Evolutionary conservation across 768 basidiomycete species (phyloP).

Genomic region (Termitomyces sp.): DNA sequence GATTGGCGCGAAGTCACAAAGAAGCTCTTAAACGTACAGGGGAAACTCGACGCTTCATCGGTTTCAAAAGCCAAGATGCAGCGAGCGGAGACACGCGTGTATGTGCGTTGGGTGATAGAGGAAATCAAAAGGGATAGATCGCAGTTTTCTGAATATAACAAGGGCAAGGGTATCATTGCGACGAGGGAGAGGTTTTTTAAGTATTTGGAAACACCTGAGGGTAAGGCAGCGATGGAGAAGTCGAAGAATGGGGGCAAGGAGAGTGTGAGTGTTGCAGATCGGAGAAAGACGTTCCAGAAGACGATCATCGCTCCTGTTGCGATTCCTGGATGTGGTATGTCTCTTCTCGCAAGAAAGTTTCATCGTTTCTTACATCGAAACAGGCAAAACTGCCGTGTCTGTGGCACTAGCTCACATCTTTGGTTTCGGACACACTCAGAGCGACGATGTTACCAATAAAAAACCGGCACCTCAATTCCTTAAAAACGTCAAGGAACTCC

Average conservation of each 20-base stretch:
- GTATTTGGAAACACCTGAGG: constrained; percentile 57
- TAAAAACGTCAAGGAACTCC: constrained; percentile 61
- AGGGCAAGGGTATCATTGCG: constrained; percentile 82
- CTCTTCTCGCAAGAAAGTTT: constrained; percentile 15
- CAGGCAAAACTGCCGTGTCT: constrained; percentile 86
- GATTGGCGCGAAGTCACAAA: constrained; percentile 97
- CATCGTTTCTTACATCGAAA: not conserved
- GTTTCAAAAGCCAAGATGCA: constrained; percentile 68
- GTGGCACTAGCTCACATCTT: constrained; percentile 80
- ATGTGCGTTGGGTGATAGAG: constrained; percentile 78
- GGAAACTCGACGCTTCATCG: constrained; percentile 24
- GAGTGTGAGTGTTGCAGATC: constrained; percentile 22
- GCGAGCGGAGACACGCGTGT: constrained; percentile 73
- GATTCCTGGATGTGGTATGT: constrained; percentile 88
- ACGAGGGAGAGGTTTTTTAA: constrained; percentile 75
- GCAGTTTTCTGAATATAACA: constrained; percentile 60
- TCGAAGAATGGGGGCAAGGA: constrained; percentile 29
- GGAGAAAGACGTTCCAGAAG: constrained; percentile 47
- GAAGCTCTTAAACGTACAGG: constrained; percentile 45
- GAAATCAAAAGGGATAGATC: constrained; percentile 63
- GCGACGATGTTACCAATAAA: constrained; percentile 82
- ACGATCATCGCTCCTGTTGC: constrained; percentile 87
- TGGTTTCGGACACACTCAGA: constrained; percentile 88
- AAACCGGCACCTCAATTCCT: constrained; percentile 69
- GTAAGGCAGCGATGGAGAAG: constrained; percentile 27